phyloP scores from a whole-genome alignment of 2,329 filamentous ascomycete genomes.

The Aureobasidium uvarum region DNA sequence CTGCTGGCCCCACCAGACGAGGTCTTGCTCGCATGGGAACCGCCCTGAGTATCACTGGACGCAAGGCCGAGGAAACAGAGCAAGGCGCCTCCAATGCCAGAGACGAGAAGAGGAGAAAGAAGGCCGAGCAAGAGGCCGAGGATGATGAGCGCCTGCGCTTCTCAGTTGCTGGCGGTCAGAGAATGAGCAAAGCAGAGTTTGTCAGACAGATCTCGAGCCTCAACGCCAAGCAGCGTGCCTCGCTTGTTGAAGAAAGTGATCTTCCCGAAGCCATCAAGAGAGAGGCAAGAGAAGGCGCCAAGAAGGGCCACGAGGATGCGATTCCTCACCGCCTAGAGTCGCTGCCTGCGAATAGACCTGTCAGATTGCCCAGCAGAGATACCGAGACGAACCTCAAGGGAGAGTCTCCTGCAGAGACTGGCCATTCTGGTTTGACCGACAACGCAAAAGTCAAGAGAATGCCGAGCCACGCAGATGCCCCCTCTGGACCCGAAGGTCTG shows the following conservation, averaged over 20 bases:
- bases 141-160: constrained; percentile 74
- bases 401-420: constrained; percentile 10
- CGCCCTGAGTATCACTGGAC: constrained; percentile 48
- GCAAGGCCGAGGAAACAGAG: constrained; percentile 38
- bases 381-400: not conserved
- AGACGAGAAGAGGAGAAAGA: constrained; percentile 29
- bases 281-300: constrained; percentile 46
- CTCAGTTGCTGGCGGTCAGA: constrained; percentile 69
- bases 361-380: constrained; percentile 11
- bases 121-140: constrained; percentile 44
- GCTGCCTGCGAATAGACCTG: constrained; percentile 32
- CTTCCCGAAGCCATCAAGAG: constrained; percentile 50
- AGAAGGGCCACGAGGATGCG: not conserved
- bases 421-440: not conserved
- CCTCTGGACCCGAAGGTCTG: constrained; percentile 37
- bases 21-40: constrained; percentile 54
- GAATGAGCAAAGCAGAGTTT: constrained; percentile 80
- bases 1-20: constrained; percentile 43
- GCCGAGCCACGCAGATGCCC: constrained; percentile 23
- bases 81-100: constrained; percentile 28
- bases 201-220: constrained; percentile 70
- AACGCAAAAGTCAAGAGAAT: constrained; percentile 27
- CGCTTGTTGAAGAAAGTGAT: constrained; percentile 49
- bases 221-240: constrained; percentile 62
- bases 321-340: constrained; percentile 33